phyloP scores from a whole-genome alignment of 805 yeast genomes.

The Pichia sporocuriosa region DNA sequence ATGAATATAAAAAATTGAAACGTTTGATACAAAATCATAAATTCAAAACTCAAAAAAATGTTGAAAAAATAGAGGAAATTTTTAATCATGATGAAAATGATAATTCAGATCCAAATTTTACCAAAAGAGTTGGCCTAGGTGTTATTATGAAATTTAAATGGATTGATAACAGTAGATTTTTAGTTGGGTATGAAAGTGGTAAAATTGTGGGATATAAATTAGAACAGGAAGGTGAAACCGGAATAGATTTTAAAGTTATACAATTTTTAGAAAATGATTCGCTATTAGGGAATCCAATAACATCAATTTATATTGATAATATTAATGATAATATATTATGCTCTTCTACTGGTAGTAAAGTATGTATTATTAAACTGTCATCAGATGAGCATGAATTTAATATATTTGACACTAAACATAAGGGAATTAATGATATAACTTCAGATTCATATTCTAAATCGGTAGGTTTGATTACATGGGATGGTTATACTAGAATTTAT shows the following conservation, averaged over 20 bases:
- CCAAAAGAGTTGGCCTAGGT: conserved; percentile 39
- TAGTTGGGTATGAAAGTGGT: conserved; percentile 73
- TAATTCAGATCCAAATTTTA: conserved; percentile 4
- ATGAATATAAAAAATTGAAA: conserved; percentile 12
- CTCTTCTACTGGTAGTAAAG: conserved; percentile 43
- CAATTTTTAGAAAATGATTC: conserved; percentile 16
- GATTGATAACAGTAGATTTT: conserved; percentile 28
- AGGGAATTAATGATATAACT: conserved; percentile 31
- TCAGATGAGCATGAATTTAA: neutral
- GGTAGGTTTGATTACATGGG: conserved; percentile 44
- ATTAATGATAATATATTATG: conserved; percentile 28
- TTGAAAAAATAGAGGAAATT: conserved; percentile 13
- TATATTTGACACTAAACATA: conserved; percentile 27
- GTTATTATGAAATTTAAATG: conserved; percentile 57
- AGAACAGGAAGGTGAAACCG: conserved; percentile 8
- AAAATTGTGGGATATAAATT: conserved; percentile 16
- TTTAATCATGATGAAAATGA: conserved; percentile 6
- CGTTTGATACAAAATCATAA: conserved; percentile 24
- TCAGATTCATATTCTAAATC: conserved; percentile 18
- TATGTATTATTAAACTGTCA: neutral
- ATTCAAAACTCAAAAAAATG: neutral
- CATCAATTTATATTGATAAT: conserved; percentile 34
- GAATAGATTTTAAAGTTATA: conserved; percentile 12
- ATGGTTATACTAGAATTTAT: conserved; percentile 37
- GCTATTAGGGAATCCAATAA: conserved; percentile 51